Conservation (phyloP, 2,329 filamentous ascomycete species). For the Hymenoscyphus fraxineus region DNA sequence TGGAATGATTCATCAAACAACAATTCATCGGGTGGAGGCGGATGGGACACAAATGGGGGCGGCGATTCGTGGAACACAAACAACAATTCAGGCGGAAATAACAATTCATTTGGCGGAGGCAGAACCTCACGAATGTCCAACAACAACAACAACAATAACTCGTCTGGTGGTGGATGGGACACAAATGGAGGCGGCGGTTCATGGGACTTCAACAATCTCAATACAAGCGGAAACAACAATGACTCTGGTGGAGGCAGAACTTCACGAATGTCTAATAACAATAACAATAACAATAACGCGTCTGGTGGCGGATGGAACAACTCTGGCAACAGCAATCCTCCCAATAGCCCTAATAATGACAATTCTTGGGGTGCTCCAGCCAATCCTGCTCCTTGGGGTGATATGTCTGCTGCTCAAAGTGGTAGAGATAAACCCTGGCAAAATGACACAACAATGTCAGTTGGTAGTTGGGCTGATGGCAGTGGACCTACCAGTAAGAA, state of each 20-base stretch:
- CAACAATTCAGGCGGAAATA: slow-evolving; percentile 11
- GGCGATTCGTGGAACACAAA: neutral
- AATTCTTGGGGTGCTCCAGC: slow-evolving; percentile 14
- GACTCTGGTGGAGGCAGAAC: neutral
- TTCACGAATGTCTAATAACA: slow-evolving; percentile 4
- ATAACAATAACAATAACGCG: slow-evolving; percentile 10
- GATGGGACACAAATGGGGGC: neutral
- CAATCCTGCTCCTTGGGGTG: slow-evolving; percentile 17
- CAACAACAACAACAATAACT: slow-evolving; percentile 8
- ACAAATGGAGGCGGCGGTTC: no score
- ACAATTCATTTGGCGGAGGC: neutral
- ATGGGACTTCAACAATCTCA: neutral
- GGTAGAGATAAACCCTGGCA: slow-evolving; percentile 11
- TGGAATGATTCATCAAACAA: slow-evolving; percentile 4
- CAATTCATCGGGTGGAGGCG: neutral
- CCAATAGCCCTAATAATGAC: slow-evolving; percentile 1
- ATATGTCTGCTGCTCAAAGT: slow-evolving; percentile 19
- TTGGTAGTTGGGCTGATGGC: slow-evolving; percentile 18
- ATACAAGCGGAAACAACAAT: slow-evolving; percentile 4
- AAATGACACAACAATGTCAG: slow-evolving; percentile 13
- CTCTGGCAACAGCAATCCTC: neutral
- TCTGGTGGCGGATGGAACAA: slow-evolving; percentile 1
- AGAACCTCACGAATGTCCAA: neutral
- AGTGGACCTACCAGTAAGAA: neutral
- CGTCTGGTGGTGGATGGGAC: neutral